A percentile compares a stretch with the other conserved stretches of the same genome.
phyloP scores from a whole-genome alignment of 352 stramenopile genomes.

The Globisporangium paddicum region DNA sequence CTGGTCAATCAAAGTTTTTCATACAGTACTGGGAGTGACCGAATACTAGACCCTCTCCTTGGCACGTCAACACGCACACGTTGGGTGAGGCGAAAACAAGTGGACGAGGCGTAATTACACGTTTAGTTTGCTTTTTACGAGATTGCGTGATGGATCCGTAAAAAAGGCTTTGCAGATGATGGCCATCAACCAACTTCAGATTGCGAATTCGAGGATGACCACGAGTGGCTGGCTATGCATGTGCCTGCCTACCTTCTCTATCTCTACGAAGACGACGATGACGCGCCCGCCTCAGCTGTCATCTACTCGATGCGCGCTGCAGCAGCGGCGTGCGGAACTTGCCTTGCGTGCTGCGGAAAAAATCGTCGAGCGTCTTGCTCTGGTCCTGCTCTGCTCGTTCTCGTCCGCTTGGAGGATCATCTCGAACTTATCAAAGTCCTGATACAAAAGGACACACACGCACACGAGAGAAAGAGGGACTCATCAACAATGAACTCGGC shows the following conservation, averaged over 20 bases:
- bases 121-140: neutral
- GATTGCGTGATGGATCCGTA: neutral
- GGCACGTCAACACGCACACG: conserved; percentile 1
- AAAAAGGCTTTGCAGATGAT: neutral
- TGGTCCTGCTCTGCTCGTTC: conserved; percentile 86
- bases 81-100: neutral
- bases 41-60: too few species aligned
- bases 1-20: neutral
- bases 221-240: too few species aligned
- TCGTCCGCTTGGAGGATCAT: conserved; percentile 94
- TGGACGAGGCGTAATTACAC: neutral
- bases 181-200: too few species aligned
- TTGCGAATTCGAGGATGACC: too few species aligned
- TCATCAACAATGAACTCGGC: neutral
- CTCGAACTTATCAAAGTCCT: conserved; percentile 95
- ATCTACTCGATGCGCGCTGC: conserved; percentile 33
- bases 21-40: too few species aligned
- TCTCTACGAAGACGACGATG: neutral
- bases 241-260: too few species aligned
- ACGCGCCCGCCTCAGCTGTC: conserved; percentile 1
- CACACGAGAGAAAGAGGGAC: too few species aligned
- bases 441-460: neutral
- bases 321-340: conserved; percentile 80
- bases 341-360: conserved; percentile 78
- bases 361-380: conserved; percentile 56